Evolutionary conservation across 2,329 filamentous ascomycete genomes (phyloP), one percentile per base, ranked within the genome.

Genomic region (Arthrobotrys pseudoclavata): DNA sequence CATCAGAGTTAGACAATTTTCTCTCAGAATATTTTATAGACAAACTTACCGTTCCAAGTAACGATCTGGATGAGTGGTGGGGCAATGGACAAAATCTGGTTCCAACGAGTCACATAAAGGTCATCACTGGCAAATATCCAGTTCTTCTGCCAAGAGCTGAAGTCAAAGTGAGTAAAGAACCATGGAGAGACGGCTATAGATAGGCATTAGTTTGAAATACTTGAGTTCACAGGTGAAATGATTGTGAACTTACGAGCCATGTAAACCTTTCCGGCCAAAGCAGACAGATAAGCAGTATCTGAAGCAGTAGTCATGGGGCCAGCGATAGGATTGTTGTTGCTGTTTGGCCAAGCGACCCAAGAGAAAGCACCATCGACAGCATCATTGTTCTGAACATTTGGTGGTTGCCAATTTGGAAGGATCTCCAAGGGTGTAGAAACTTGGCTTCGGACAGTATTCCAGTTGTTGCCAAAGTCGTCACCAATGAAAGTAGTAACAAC

Each of bases 51-150:
- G 29, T 77, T 77, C 74, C 74, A 77, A 5, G 74, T 77, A 18
- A 86, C 81, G 72, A 86, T 85, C 80, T 84, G 80, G 40, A 50
- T 57, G 2, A 48, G 12, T 48, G 5, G 45, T 50, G 82, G 66
- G 78, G 85, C 87, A 12, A 77, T 26, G 3, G 74, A 71, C 15
- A 88, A 80, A 0, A 87, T 85, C 75, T 89, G 85, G 63, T 85
- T 83, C 89, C 89, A 90, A 7, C 89, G 86, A 67, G 88, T 84
- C 77, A 85, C 86, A 88, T 89, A 91, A 12, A 91, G 82, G 69
- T 86, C 84, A 79, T 90, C 89, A n/a, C 88, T 87, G 22, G 86
- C 85, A 85, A 87, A 91, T 4, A 90, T 84, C 88, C 89, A 91
- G 81, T 89, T 89, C 83, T 90, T 90, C 48, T 84, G 82, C 80